Conservation (phyloP, 176 grass and related monocot genomes). For the Pontederia crassipes region DNA sequence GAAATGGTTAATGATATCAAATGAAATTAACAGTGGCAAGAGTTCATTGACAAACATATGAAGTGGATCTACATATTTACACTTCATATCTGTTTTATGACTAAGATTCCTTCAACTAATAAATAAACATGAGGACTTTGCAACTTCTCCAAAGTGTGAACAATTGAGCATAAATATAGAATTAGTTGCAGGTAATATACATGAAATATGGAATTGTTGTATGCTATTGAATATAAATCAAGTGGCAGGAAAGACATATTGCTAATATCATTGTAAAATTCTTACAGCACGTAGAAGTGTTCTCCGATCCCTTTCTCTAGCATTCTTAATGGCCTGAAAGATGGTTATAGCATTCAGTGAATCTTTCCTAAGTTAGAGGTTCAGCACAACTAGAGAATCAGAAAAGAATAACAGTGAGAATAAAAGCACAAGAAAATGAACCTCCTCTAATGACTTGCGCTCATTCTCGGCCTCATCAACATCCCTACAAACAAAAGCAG, state of each 20-base stretch:
- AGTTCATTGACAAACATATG: too few relatives aligned
- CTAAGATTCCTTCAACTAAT: too few relatives aligned
- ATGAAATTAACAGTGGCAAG: too few relatives aligned
- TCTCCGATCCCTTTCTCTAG: constrained; percentile 71
- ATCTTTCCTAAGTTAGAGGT: background rate
- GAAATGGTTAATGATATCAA: too few relatives aligned
- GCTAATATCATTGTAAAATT: constrained; percentile 8
- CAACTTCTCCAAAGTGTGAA: too few relatives aligned
- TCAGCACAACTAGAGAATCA: constrained; percentile 16
- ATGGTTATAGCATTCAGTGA: background rate
- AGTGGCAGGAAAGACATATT: constrained; percentile 8
- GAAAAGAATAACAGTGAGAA: background rate
- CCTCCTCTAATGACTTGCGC: constrained; percentile 50
- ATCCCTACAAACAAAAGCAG: constrained; percentile 30
- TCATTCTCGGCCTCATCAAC: constrained; percentile 27
- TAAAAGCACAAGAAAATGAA: constrained; percentile 18
- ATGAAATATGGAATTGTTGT: background rate
- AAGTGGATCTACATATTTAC: too few relatives aligned
- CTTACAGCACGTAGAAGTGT: constrained; percentile 85
- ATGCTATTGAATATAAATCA: constrained; percentile 6
- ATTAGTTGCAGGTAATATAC: too few relatives aligned
- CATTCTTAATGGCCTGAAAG: constrained; percentile 68
- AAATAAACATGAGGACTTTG: too few relatives aligned
- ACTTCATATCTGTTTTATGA: too few relatives aligned
- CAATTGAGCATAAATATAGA: too few relatives aligned